Evolutionary conservation across 1,284 basidiomycete species (phyloP).

Genomic region (Cryptococcus depauperatus): DNA sequence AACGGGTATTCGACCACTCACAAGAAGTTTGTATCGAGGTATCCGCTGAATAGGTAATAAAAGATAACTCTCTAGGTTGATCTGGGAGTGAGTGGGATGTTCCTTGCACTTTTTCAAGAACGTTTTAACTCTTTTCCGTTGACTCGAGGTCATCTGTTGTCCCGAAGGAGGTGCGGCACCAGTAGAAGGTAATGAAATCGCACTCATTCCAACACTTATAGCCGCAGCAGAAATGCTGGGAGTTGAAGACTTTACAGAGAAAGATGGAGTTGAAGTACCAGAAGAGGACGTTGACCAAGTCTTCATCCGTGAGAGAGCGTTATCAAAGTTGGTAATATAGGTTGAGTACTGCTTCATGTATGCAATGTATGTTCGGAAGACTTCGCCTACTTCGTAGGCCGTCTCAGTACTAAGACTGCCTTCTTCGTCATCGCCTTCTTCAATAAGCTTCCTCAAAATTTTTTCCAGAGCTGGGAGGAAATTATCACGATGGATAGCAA

Average conservation of each 20-base stretch:
- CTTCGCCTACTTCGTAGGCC: constrained; percentile 74
- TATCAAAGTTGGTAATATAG: constrained; percentile 95
- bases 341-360: constrained; percentile 97
- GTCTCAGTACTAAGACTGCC: constrained; percentile 65
- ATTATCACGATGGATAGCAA: constrained; percentile 83
- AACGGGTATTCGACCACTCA: constrained; percentile 42
- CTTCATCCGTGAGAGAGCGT: constrained; percentile 74
- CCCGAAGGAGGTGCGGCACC: constrained; percentile 28
- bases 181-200: constrained; percentile 46
- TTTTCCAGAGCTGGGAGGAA: constrained; percentile 81
- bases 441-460: constrained; percentile 61
- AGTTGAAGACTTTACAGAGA: constrained; percentile 47
- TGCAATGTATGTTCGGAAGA: constrained; percentile 83
- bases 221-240: constrained; percentile 58
- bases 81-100: constrained; percentile 85
- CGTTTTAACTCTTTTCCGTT: constrained; percentile 73
- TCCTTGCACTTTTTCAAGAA: constrained; percentile 79
- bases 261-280: constrained; percentile 37
- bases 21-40: constrained; percentile 87
- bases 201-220: constrained; percentile 51
- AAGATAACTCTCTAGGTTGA: constrained; percentile 90
- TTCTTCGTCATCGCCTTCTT: constrained; percentile 60
- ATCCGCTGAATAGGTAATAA: constrained; percentile 93
- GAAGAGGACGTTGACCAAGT: constrained; percentile 55
- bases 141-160: constrained; percentile 55